Evolutionary conservation across 1,284 basidiomycete species (phyloP).

Genomic region (Garcileccinum viscosum): DNA sequence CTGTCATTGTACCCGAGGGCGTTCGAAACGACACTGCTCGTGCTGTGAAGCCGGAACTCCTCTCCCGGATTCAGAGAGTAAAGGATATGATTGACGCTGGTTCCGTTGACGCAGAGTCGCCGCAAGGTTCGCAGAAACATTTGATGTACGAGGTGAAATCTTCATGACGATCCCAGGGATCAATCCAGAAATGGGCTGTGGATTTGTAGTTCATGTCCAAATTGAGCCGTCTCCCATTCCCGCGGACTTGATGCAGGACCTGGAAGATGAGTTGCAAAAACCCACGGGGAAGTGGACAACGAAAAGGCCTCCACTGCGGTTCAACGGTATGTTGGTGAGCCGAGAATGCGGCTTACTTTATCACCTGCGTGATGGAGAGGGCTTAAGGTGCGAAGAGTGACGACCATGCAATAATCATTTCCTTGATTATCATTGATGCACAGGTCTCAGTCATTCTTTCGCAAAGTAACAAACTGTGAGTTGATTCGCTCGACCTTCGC

Average conservation of each 20-base stretch:
- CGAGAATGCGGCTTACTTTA: slow-evolving; percentile 79
- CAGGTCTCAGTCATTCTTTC: slow-evolving; percentile 72
- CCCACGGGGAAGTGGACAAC: slow-evolving; percentile 74
- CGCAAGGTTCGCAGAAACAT: slow-evolving; percentile 22
- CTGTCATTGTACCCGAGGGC: slow-evolving; percentile 63
- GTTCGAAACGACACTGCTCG: slow-evolving; percentile 66
- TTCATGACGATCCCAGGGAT: slow-evolving; percentile 17
- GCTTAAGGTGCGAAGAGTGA: slow-evolving; percentile 58
- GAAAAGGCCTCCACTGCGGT: slow-evolving; percentile 56
- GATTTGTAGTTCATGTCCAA: slow-evolving; percentile 70
- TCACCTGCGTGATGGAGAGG: slow-evolving; percentile 68
- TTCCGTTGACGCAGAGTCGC: slow-evolving; percentile 56
- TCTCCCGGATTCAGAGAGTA: slow-evolving; percentile 62
- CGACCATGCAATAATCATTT: background rate
- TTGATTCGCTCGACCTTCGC: slow-evolving; percentile 10
- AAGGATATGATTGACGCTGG: slow-evolving; percentile 69
- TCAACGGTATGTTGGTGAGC: slow-evolving; percentile 75
- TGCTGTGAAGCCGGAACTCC: slow-evolving; percentile 71
- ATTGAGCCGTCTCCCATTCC: slow-evolving; percentile 60
- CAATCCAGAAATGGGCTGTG: slow-evolving; percentile 48
- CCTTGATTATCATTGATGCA: slow-evolving; percentile 6
- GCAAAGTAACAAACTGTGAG: slow-evolving; percentile 83
- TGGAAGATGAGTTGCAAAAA: slow-evolving; percentile 73
- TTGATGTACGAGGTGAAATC: background rate
- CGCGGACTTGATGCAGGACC: slow-evolving; percentile 61